Conservation (phyloP, 148 eudicot species). For the Persicaria maculosa region DNA sequence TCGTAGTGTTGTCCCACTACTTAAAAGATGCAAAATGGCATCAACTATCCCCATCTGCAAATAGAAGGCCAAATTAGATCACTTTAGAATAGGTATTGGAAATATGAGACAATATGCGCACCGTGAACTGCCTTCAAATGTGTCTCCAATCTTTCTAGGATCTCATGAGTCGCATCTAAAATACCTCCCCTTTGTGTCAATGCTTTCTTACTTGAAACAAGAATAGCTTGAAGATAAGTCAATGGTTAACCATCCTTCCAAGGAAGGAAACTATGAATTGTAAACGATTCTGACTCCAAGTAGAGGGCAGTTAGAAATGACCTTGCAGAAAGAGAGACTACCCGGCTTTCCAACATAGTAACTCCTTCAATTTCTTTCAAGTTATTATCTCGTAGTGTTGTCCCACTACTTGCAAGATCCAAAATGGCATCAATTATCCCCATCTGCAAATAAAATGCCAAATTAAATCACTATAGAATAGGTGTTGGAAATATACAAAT, state of each 20-base stretch:
- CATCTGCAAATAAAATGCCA: constrained; percentile 38
- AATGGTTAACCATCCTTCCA: constrained; percentile 7
- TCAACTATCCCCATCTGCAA: constrained; percentile 93
- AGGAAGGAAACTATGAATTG: too few relatives aligned
- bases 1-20: constrained; percentile 84
- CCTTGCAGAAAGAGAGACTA: constrained; percentile 14
- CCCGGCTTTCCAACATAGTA: constrained; percentile 73
- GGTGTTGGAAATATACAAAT: constrained; percentile 15
- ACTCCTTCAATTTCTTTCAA: constrained; percentile 96
- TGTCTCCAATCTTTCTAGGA: constrained; percentile 92
- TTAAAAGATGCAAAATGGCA: constrained; percentile 95
- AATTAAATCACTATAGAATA: background rate
- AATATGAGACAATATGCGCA: too few relatives aligned
- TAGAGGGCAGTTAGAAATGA: background rate
- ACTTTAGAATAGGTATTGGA: constrained; percentile 6
- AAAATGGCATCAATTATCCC: constrained; percentile 97
- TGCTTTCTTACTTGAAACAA: constrained; percentile 84
- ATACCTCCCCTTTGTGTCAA: constrained; percentile 57
- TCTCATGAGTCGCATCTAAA: constrained; percentile 72
- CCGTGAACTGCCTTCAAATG: too few relatives aligned
- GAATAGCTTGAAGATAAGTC: constrained; percentile 57
- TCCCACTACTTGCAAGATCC: constrained; percentile 96
- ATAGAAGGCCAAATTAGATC: background rate
- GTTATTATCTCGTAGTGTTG: constrained; percentile 81
- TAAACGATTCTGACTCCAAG: too few relatives aligned